These are phyloP conservation scores for Penicillium freii DNA, from an alignment of 2,329 filamentous ascomycete species.

Conservation along the genomic window DNA sequence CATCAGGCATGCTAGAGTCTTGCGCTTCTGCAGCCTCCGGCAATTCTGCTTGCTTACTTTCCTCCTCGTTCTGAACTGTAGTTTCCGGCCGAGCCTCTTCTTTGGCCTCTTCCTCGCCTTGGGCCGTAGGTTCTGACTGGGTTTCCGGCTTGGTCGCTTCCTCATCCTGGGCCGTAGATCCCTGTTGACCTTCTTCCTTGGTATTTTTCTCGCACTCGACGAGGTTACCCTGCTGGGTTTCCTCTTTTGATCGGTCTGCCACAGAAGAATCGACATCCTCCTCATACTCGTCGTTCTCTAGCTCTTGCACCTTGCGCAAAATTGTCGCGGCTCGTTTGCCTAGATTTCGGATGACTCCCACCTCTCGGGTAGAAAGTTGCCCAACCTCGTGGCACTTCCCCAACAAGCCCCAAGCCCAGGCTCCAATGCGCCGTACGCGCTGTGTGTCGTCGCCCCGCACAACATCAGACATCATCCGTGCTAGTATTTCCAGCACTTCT, in stretches of 20 bases:
- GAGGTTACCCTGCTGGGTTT: background rate
- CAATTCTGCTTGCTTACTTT: background rate
- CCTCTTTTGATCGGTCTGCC: background rate
- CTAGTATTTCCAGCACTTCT: constrained; percentile 62
- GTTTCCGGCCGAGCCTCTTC: background rate
- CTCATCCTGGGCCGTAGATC: background rate
- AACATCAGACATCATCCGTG: constrained; percentile 58
- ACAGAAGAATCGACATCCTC: constrained; percentile 17
- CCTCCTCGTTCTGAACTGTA: background rate
- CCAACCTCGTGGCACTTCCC: constrained; percentile 72
- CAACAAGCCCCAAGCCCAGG: constrained; percentile 83
- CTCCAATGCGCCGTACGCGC: constrained; percentile 65
- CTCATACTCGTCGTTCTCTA: constrained; percentile 26
- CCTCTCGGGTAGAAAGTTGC: constrained; percentile 70
- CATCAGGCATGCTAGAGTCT: constrained; percentile 21
- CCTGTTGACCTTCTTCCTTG: background rate
- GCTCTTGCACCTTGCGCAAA: constrained; percentile 47
- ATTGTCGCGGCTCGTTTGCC: constrained; percentile 68
- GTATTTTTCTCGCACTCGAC: background rate
- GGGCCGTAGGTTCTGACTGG: background rate
- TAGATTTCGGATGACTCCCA: constrained; percentile 73
- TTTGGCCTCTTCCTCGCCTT: background rate
- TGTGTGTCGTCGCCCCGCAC: constrained; percentile 61
- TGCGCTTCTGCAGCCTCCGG: background rate
- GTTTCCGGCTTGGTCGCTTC: background rate